phyloP scores from a whole-genome alignment of 345 rosid genomes.

The Angophora floribunda region DNA sequence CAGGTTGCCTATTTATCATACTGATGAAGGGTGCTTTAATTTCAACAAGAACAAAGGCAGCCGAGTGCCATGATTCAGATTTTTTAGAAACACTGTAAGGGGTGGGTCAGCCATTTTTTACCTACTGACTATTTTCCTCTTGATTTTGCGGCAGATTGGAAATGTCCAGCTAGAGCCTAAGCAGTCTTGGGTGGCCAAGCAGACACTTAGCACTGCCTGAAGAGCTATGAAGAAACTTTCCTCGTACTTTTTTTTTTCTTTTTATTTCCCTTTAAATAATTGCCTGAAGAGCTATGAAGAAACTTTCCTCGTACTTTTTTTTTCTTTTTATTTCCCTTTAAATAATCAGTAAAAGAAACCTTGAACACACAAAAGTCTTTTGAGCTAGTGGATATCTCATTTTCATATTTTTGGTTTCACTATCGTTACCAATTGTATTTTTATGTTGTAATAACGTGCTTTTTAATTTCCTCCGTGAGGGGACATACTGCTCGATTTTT shows the following conservation, averaged over 20 bases:
- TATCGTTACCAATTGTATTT: not conserved
- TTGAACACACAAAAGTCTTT: not conserved
- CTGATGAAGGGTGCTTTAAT: not conserved
- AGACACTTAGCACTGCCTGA: constrained; percentile 50
- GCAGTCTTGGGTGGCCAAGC: constrained; percentile 82
- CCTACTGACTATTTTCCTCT: not conserved
- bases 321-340: not conserved
- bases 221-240: not conserved
- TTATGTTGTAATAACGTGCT: not conserved
- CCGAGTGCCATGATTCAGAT: not conserved
- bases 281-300: constrained; percentile 14
- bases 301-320: not conserved
- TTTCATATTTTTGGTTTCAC: not conserved
- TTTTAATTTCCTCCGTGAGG: not conserved
- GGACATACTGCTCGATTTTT: not conserved
- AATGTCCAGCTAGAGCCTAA: constrained; percentile 65
- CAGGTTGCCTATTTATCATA: not conserved
- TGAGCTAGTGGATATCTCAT: not conserved
- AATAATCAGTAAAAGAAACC: not conserved
- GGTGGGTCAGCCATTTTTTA: not conserved
- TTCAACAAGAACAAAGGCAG: not conserved
- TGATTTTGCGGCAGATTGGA: constrained; percentile 42
- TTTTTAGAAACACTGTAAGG: not conserved
- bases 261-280: not conserved
- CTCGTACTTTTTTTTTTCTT: not conserved